phyloP scores from a whole-genome alignment of 345 rosid genomes.

The Salix exigua region DNA sequence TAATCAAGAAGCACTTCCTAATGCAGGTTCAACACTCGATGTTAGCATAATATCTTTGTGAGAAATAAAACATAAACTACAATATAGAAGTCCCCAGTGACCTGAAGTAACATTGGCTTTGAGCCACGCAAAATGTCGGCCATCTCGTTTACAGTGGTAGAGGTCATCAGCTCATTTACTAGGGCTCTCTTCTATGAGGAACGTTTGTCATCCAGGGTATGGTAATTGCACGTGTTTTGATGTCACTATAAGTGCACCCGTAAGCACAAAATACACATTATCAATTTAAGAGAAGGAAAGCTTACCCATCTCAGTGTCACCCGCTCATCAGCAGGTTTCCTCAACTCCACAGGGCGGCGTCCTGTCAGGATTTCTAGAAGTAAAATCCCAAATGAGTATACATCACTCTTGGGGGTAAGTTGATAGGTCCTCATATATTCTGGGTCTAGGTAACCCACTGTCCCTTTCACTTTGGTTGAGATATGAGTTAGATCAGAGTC shows the following conservation, averaged over 20 bases:
- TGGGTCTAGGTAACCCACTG: constrained; percentile 94
- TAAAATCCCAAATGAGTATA: constrained; percentile 82
- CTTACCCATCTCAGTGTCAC: constrained; percentile 92
- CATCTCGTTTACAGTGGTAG: neutral
- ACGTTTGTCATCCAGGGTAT: neutral
- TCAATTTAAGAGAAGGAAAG: constrained; percentile 3
- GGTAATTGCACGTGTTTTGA: neutral
- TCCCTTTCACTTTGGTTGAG: constrained; percentile 90
- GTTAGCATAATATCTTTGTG: neutral
- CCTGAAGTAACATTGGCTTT: neutral
- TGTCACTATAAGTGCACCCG: neutral
- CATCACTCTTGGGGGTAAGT: constrained; percentile 89
- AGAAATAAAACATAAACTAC: neutral
- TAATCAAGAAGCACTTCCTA: neutral
- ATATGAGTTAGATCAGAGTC: constrained; percentile 68
- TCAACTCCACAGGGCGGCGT: constrained; percentile 84
- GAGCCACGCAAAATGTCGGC: neutral
- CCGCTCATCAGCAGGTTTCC: constrained; percentile 53
- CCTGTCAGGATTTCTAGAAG: constrained; percentile 84
- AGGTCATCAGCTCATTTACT: neutral
- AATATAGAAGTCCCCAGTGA: neutral
- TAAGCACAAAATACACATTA: constrained; percentile 4
- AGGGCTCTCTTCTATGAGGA: neutral
- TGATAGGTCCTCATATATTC: constrained; percentile 94
- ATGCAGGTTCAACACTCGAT: neutral